A percentile compares a stretch with the other conserved stretches of the same genome.
Conservation (phyloP, 2,329 filamentous ascomycete genomes). For the Alternaria viburni region DNA sequence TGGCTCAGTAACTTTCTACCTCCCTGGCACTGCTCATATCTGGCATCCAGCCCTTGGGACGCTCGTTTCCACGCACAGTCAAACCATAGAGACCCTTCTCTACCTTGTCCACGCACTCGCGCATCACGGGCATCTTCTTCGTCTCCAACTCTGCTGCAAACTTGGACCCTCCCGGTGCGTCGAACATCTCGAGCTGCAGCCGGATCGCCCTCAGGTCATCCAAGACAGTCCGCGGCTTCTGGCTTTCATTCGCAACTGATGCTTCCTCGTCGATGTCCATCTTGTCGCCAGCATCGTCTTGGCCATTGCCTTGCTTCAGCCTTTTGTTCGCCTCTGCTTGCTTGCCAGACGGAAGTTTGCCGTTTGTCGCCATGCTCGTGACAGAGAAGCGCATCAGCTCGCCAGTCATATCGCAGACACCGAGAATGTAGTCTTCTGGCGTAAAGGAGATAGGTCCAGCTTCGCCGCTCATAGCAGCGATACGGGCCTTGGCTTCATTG, state of each 20-base stretch:
- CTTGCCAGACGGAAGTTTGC: conserved; percentile 55
- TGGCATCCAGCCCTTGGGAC: conserved; percentile 90
- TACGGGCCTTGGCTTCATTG: conserved; percentile 59
- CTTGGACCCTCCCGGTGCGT: conserved; percentile 61
- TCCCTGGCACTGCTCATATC: conserved; percentile 63
- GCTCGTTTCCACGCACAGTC: conserved; percentile 83
- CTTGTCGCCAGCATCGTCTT: conserved; percentile 30
- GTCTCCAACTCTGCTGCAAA: conserved; percentile 66
- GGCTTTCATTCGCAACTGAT: conserved; percentile 24
- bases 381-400: conserved; percentile 98
- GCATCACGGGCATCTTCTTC: conserved; percentile 87
- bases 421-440: conserved; percentile 85
- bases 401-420: conserved; percentile 90
- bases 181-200: conserved; percentile 75
- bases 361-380: conserved; percentile 79
- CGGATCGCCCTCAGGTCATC: conserved; percentile 81
- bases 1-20: conserved; percentile 49
- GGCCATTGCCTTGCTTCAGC: conserved; percentile 20
- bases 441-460: conserved; percentile 68
- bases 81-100: conserved; percentile 89
- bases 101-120: conserved; percentile 89
- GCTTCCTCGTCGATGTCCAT: conserved; percentile 46
- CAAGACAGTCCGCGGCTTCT: conserved; percentile 68
- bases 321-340: conserved; percentile 46
- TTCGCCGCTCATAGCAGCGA: conserved; percentile 47